Conservation (phyloP, 2,329 filamentous ascomycete species). For the Penicillium sp. region DNA sequence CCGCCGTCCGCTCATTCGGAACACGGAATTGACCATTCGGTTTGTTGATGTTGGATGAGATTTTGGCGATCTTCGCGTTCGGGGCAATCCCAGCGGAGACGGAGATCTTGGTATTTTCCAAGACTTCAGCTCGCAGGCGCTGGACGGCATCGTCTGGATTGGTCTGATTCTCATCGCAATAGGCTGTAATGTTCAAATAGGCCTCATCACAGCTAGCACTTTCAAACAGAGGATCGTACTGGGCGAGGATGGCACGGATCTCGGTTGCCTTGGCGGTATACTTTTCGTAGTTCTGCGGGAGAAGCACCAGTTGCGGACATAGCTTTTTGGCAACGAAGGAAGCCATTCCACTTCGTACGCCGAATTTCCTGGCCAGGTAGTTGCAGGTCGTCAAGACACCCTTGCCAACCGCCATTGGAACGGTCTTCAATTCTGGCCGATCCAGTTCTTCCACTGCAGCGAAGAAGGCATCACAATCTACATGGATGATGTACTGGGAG, state of each 20-base stretch:
- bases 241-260: conserved; percentile 76
- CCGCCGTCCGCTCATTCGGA: conserved; percentile 70
- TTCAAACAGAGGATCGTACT: conserved; percentile 91
- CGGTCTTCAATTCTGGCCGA: conserved; percentile 78
- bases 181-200: conserved; percentile 91
- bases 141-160: conserved; percentile 73
- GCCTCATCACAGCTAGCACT: conserved; percentile 96
- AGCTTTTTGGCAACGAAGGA: conserved; percentile 93
- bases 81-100: conserved; percentile 93
- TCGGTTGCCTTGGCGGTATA: conserved; percentile 90
- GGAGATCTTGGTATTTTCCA: conserved; percentile 77
- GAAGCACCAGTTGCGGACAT: conserved; percentile 79
- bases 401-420: conserved; percentile 89
- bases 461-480: conserved; percentile 98
- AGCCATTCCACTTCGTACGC: conserved; percentile 93
- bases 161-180: conserved; percentile 72
- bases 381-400: conserved; percentile 76
- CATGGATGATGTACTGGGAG: conserved; percentile 82
- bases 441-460: conserved; percentile 88
- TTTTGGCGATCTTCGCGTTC: conserved; percentile 92
- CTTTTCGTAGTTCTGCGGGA: conserved; percentile 87
- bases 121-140: conserved; percentile 76
- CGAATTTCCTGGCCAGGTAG: conserved; percentile 86
- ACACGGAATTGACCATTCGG: conserved; percentile 89
- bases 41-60: conserved; percentile 94